A percentile compares a stretch with the other conserved stretches of the same genome.
Conservation (phyloP, 2,329 filamentous ascomycete species). For the Monilinia fructigena region DNA sequence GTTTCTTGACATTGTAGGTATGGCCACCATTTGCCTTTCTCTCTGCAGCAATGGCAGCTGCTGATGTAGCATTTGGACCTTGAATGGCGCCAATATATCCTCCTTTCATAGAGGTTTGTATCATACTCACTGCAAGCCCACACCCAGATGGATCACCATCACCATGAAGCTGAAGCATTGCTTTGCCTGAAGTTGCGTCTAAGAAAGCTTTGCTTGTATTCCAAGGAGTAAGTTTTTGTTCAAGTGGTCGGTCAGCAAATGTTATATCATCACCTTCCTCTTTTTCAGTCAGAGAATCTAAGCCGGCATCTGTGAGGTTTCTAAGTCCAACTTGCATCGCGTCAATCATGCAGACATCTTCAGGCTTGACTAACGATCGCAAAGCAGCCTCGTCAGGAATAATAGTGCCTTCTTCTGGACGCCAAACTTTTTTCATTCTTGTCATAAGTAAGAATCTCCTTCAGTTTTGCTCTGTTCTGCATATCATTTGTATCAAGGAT, state of each 20-base stretch:
- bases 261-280: slow-evolving; percentile 50
- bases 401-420: slow-evolving; percentile 67
- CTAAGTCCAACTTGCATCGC: slow-evolving; percentile 95
- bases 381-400: slow-evolving; percentile 79
- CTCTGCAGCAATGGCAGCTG: slow-evolving; percentile 71
- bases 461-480: slow-evolving; percentile 93
- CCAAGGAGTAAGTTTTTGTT: slow-evolving; percentile 92
- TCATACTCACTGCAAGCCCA: slow-evolving; percentile 93
- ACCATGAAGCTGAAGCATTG: slow-evolving; percentile 93
- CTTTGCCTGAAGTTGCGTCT: slow-evolving; percentile 88
- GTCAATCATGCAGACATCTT: slow-evolving; percentile 91
- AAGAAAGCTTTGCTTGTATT: slow-evolving; percentile 95
- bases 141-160: slow-evolving; percentile 92
- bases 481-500: slow-evolving; percentile 92
- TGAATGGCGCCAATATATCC: slow-evolving; percentile 83
- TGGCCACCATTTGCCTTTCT: slow-evolving; percentile 89
- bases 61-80: slow-evolving; percentile 63
- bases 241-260: slow-evolving; percentile 61
- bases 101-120: slow-evolving; percentile 98
- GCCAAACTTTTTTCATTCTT: slow-evolving; percentile 85
- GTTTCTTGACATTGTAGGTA: slow-evolving; percentile 94
- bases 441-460: slow-evolving; percentile 91
- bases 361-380: slow-evolving; percentile 86
- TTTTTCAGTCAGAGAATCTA: slow-evolving; percentile 68
- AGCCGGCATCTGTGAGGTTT: slow-evolving; percentile 87